Evolutionary conservation across 345 rosid genomes (phyloP).

Genomic region (Ceriops decandra): DNA sequence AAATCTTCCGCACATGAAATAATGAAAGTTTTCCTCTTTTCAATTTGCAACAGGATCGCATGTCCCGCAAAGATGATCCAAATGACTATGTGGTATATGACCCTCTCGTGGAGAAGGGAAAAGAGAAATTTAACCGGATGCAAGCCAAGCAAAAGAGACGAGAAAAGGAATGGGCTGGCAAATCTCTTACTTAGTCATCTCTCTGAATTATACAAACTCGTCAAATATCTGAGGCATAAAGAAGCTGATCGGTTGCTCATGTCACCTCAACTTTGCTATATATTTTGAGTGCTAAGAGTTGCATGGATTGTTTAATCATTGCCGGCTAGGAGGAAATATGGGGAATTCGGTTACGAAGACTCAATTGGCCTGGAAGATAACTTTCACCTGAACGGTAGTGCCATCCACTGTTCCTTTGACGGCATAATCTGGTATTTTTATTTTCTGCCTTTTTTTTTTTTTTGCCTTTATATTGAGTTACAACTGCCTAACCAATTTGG

Average conservation of each 20-base stretch:
- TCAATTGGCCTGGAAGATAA: not conserved
- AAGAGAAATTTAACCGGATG: slow-evolving; percentile 89
- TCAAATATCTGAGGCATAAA: slow-evolving; percentile 1
- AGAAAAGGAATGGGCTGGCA: slow-evolving; percentile 93
- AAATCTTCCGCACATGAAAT: not conserved
- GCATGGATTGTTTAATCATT: not conserved
- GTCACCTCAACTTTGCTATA: not conserved
- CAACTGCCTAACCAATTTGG: not conserved
- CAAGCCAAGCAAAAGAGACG: slow-evolving; percentile 80
- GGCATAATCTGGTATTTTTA: not conserved
- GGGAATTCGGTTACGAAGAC: not conserved
- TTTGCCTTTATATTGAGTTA: not conserved
- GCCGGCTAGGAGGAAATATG: not conserved
- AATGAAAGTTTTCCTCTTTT: not conserved
- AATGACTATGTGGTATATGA: slow-evolving; percentile 85
- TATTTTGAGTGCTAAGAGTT: not conserved
- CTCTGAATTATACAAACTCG: not conserved
- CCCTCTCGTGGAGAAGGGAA: slow-evolving; percentile 93
- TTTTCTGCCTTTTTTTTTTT: not conserved
- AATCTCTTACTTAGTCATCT: slow-evolving; percentile 56
- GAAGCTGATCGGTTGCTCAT: slow-evolving; percentile 8
- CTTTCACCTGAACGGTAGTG: not conserved
- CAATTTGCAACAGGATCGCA: slow-evolving; percentile 48
- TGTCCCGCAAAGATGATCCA: slow-evolving; percentile 78
- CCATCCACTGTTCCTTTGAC: not conserved